Evolutionary conservation across 2,329 filamentous ascomycete genomes (phyloP), one percentile per base, ranked within the genome.

Genomic region (Pestalotiopsis fici): DNA sequence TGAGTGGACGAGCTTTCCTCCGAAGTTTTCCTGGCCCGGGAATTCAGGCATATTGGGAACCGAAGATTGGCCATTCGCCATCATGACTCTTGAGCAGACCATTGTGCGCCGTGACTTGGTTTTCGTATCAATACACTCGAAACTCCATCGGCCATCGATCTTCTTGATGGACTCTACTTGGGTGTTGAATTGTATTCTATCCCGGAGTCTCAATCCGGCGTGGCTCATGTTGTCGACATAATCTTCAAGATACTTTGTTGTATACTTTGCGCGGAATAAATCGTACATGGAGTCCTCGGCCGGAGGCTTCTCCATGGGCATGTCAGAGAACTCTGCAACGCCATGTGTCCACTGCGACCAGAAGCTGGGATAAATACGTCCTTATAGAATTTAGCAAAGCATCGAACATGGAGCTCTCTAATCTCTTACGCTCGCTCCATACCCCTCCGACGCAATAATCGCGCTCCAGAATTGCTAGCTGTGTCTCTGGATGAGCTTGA

Each of bases 341-440:
- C 74, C 71, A 43, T 71, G 59, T 21, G 74, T 74, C 59, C 71
- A 72, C 69, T 78, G 76, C n/a, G 75, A 74, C 74, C 75, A 78
- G 60, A 76, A 78, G 55, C 66, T 70, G 39, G 74, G 71, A 68
- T 75, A 76, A 6, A 60, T 68, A 61, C 74, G 70, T 60, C 69
- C 73, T 74, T 55, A 59, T 31, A 68, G 59, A 54, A 47, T 61
- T 62, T 9, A 25, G 35, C 28, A 64, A 5, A 25, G 50, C 3
- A n/a, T 13, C 15, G 1, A 9, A 59, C 7, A 28, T 4, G 11
- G 27, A 67, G 13, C 47, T 43, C 37, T 50, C 18, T 35, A 3
- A 57, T 64, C 39, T 61, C 65, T 13, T 68, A 71, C 70, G 67
- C 60, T 70, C 55, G 62, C 65, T 70, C 70, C 70, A 71, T 66